phyloP scores from a whole-genome alignment of 306 rosid genomes.

The Echinosophora koreensis region DNA sequence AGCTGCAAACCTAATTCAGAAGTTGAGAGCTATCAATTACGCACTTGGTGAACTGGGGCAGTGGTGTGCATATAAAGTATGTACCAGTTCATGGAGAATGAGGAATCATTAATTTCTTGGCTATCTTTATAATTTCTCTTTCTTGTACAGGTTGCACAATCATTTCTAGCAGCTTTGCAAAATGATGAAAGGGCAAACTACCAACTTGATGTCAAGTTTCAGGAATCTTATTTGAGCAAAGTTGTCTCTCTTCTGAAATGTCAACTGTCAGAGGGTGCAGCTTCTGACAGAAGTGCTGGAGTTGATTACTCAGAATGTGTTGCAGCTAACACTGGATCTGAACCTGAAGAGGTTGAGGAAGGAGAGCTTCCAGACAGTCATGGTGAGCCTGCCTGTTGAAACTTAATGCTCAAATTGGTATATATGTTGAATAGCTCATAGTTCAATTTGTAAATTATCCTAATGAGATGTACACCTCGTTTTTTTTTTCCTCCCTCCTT shows the following conservation, averaged over 20 bases:
- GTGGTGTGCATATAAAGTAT: conserved; percentile 97
- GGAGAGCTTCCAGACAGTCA: conserved; percentile 98
- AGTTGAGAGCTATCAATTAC: conserved; percentile 96
- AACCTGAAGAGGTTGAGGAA: conserved; percentile 84
- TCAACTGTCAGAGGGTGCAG: conserved; percentile 95
- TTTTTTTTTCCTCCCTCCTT: background rate
- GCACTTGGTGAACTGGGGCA: conserved; percentile 99
- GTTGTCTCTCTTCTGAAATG: conserved; percentile 89
- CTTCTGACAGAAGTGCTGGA: conserved; percentile 67
- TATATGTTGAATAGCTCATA: conserved; percentile 14
- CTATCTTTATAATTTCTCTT: conserved; percentile 39
- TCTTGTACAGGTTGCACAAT: conserved; percentile 82
- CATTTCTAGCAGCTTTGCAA: conserved; percentile 95
- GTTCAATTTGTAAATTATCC: conserved; percentile 33
- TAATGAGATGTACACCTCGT: conserved; percentile 11
- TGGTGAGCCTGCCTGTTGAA: conserved; percentile 67
- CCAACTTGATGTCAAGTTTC: conserved; percentile 99
- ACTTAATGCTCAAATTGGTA: conserved; percentile 37
- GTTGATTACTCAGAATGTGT: conserved; percentile 49
- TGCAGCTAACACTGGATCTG: conserved; percentile 50
- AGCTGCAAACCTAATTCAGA: conserved; percentile 94
- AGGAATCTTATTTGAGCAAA: conserved; percentile 83
- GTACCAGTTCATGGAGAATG: conserved; percentile 29
- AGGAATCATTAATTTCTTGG: conserved; percentile 27
- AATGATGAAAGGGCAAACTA: conserved; percentile 98